Evolutionary conservation across 352 stramenopile species (phyloP).

Genomic region (Phytophthora multivora): DNA sequence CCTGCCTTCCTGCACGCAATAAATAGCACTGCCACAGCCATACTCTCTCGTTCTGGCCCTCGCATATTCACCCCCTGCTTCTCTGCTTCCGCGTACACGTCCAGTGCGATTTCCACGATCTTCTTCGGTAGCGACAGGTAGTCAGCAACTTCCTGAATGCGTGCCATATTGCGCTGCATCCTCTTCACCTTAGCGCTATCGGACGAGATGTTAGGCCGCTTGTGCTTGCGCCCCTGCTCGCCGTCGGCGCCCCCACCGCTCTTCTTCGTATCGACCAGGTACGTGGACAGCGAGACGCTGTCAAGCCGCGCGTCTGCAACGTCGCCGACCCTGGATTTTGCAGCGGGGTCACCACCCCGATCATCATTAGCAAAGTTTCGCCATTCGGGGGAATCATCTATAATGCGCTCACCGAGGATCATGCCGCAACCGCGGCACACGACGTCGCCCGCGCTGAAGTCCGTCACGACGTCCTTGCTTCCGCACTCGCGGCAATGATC

Average conservation of each 20-base stretch:
- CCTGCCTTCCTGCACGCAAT: constrained; percentile 73
- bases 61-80: constrained; percentile 68
- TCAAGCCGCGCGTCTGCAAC: constrained; percentile 64
- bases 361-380: constrained; percentile 90
- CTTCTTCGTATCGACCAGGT: constrained; percentile 66
- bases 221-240: constrained; percentile 42
- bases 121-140: constrained; percentile 67
- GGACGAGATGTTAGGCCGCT: constrained; percentile 62
- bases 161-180: constrained; percentile 71
- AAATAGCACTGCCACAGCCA: constrained; percentile 70
- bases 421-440: constrained; percentile 83
- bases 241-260: constrained; percentile 25
- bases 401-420: constrained; percentile 87
- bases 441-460: constrained; percentile 81
- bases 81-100: constrained; percentile 74
- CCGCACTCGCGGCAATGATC: constrained; percentile 70
- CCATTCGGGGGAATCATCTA: constrained; percentile 89
- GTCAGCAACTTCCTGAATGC: constrained; percentile 74
- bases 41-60: constrained; percentile 68
- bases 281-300: constrained; percentile 67
- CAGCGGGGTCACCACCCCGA: constrained; percentile 73
- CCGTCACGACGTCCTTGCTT: constrained; percentile 79
- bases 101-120: constrained; percentile 72
- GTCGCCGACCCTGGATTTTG: constrained; percentile 84
- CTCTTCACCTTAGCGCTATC: constrained; percentile 64